These are phyloP conservation scores for Penicillium sp. DNA, from an alignment of 2,329 filamentous ascomycete species.

Conservation along the genomic window DNA sequence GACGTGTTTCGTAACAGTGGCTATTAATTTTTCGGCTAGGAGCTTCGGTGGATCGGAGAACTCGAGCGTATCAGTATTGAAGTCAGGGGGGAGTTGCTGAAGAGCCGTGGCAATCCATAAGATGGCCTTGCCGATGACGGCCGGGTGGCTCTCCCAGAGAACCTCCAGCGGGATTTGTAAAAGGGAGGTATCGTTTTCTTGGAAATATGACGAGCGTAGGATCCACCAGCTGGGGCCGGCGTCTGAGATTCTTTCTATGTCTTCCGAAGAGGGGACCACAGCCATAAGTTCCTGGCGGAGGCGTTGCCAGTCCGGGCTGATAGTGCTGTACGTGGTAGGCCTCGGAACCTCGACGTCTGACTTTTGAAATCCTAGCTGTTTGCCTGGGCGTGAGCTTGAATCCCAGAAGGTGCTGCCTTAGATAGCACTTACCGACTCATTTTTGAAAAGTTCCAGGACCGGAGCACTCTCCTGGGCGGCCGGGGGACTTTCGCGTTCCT, in stretches of 20 bases:
- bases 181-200: slow-evolving; percentile 5
- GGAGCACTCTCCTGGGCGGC: slow-evolving; percentile 9
- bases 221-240: slow-evolving; percentile 13
- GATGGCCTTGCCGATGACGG: slow-evolving; percentile 5
- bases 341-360: neutral
- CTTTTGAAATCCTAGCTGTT: slow-evolving; percentile 8
- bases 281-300: slow-evolving; percentile 4
- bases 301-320: neutral
- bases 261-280: slow-evolving; percentile 3
- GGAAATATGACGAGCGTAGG: slow-evolving; percentile 3
- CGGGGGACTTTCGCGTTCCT: neutral
- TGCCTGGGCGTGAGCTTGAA: neutral
- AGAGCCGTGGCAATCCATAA: slow-evolving; percentile 11
- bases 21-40: slow-evolving; percentile 5
- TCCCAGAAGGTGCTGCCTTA: neutral
- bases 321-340: neutral
- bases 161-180: neutral
- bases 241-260: slow-evolving; percentile 5
- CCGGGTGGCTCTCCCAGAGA: slow-evolving; percentile 4
- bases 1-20: neutral
- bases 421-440: slow-evolving; percentile 4
- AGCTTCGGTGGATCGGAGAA: slow-evolving; percentile 3
- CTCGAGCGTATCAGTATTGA: neutral
- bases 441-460: slow-evolving; percentile 11
- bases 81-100: slow-evolving; percentile 11